phyloP scores from a whole-genome alignment of 768 basidiomycete genomes.

The Termitomyces sp. region DNA sequence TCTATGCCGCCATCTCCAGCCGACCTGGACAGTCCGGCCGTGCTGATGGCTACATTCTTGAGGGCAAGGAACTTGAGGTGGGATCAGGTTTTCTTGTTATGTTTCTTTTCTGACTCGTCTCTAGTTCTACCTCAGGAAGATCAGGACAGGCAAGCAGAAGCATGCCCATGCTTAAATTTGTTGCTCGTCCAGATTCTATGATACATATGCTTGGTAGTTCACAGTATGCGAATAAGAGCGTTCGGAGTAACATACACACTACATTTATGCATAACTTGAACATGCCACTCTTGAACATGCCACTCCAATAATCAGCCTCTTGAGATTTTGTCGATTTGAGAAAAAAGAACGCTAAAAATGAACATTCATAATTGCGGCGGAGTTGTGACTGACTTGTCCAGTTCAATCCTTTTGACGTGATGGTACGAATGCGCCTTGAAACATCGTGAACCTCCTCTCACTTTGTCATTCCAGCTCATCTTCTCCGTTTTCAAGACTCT shows the following conservation, averaged over 20 bases:
- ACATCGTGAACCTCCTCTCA: not conserved
- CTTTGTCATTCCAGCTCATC: constrained; percentile 55
- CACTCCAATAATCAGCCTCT: not conserved
- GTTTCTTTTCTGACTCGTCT: constrained; percentile 16
- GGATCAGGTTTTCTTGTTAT: constrained; percentile 14
- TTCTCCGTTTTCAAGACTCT: constrained; percentile 99
- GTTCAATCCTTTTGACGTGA: not conserved
- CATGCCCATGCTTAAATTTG: constrained; percentile 55
- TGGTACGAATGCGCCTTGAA: not conserved
- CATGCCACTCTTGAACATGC: not conserved
- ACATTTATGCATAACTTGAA: constrained; percentile 1
- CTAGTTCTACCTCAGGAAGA: constrained; percentile 92
- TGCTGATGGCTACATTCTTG: constrained; percentile 94
- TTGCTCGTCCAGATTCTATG: constrained; percentile 5
- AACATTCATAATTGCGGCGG: no score
- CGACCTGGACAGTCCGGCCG: constrained; percentile 97
- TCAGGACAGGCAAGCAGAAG: constrained; percentile 93
- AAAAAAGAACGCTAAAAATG: not conserved
- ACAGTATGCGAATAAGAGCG: constrained; percentile 6
- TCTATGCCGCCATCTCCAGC: constrained; percentile 90
- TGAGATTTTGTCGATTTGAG: not conserved
- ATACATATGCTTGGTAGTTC: constrained; percentile 12
- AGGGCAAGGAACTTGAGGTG: constrained; percentile 98
- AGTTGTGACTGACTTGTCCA: no score
- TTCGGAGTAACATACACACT: constrained; percentile 4